phyloP scores from a whole-genome alignment of 306 rosid species.

The Lathyrus tuberosus region DNA sequence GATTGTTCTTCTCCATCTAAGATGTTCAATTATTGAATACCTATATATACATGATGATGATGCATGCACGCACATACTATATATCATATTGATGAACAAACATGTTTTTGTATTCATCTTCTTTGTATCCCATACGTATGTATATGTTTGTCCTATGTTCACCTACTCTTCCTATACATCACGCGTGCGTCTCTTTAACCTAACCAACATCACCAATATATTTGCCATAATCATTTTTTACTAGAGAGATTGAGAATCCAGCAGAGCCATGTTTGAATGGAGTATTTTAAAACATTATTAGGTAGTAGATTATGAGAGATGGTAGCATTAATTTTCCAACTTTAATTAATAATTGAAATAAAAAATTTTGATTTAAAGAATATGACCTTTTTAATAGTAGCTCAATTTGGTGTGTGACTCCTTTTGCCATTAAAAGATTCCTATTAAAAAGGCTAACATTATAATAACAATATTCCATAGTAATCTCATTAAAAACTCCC shows the following conservation, averaged over 20 bases:
- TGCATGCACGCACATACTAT: constrained; percentile 15
- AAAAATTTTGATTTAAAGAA: too few species aligned
- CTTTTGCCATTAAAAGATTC: constrained; percentile 32
- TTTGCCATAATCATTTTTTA: background rate
- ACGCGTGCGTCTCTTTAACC: constrained; percentile 8
- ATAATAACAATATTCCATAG: constrained; percentile 32
- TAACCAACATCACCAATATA: background rate
- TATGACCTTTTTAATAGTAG: constrained; percentile 21
- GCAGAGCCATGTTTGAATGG: background rate
- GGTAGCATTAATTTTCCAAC: background rate
- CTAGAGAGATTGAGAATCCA: background rate
- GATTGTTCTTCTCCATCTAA: constrained; percentile 12
- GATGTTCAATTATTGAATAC: constrained; percentile 18
- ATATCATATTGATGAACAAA: constrained; percentile 16
- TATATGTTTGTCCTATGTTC: background rate
- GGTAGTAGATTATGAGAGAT: background rate
- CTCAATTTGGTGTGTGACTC: constrained; percentile 31
- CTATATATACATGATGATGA: background rate
- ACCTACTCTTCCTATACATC: background rate
- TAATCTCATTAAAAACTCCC: constrained; percentile 12
- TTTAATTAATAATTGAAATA: too few species aligned
- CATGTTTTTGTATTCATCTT: constrained; percentile 15
- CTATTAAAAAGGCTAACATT: constrained; percentile 43
- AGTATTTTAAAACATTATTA: constrained; percentile 4
- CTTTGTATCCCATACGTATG: background rate